phyloP scores from a whole-genome alignment of 768 basidiomycete genomes.

The Terana coerulea region DNA sequence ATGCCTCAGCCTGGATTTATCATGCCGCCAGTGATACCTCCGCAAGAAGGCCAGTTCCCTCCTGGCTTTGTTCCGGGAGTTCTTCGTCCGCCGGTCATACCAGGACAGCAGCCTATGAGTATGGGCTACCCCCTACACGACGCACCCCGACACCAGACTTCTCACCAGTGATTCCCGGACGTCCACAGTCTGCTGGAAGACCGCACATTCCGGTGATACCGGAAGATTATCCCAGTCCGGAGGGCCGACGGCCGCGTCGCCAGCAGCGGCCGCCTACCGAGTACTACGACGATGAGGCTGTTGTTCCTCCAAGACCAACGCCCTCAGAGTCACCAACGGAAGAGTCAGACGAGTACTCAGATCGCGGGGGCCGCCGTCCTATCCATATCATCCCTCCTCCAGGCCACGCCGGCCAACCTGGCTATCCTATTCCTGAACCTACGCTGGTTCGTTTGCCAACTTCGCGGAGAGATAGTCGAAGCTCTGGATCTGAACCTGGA shows the following conservation, averaged over 20 bases:
- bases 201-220: constrained; percentile 2
- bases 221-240: not conserved
- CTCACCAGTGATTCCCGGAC: constrained; percentile 7
- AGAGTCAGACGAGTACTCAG: not conserved
- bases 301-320: constrained; percentile 1
- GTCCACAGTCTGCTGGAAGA: not conserved
- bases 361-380: not conserved
- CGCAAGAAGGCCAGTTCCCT: constrained; percentile 4
- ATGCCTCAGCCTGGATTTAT: constrained; percentile 2
- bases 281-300: not conserved
- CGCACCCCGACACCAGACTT: constrained; percentile 2
- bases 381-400: constrained; percentile 3
- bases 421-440: constrained; percentile 2
- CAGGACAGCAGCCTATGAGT: too few species aligned
- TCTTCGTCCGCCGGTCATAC: not conserved
- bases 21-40: constrained; percentile 6
- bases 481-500: too few species aligned
- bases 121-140: not conserved
- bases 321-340: not conserved
- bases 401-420: not conserved
- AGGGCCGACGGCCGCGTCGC: too few species aligned
- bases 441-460: constrained; percentile 2
- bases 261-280: too few species aligned
- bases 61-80: constrained; percentile 7
- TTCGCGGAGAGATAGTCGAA: not conserved